A percentile compares a stretch with the other conserved stretches of the same genome.
These are phyloP conservation scores for Dioscorea dumetorum DNA, from an alignment of 106 monocot species.

Conservation along the genomic window DNA sequence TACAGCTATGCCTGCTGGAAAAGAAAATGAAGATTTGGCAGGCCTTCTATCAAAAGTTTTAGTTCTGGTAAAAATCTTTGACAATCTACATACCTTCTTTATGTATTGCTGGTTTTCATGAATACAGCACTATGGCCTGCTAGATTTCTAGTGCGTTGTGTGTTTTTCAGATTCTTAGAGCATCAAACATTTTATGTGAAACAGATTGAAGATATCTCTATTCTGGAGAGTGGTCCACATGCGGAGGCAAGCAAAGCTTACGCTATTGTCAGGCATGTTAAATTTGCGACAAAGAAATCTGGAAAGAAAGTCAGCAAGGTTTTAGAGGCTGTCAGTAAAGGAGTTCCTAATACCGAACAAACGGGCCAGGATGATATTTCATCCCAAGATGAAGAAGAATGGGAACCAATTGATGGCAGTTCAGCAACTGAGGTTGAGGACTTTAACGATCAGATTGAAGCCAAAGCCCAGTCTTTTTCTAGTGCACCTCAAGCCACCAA, in stretches of 20 bases:
- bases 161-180: not conserved
- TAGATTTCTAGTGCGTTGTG: too few species aligned
- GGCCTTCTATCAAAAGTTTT: constrained; percentile 35
- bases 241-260: constrained; percentile 52
- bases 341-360: constrained; percentile 7
- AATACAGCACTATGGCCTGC: too few species aligned
- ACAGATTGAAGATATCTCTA: constrained; percentile 63
- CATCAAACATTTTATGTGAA: constrained; percentile 1
- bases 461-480: not conserved
- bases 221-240: constrained; percentile 78
- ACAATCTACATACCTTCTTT: not conserved
- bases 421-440: constrained; percentile 29
- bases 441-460: not conserved
- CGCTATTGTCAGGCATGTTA: constrained; percentile 55
- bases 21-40: constrained; percentile 45
- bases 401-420: constrained; percentile 14
- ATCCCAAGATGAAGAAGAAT: constrained; percentile 19
- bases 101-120: too few species aligned
- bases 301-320: constrained; percentile 49
- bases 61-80: constrained; percentile 32
- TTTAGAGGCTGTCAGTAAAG: constrained; percentile 21
- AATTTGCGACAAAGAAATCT: constrained; percentile 50
- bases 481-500: not conserved
- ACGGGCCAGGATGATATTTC: constrained; percentile 7
- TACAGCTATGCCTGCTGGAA: constrained; percentile 43